Percentiles rank a stretch among this genome's conserved stretches.
Evolutionary conservation across 2,329 filamentous ascomycete genomes (phyloP).

Genomic region (Xylariomycetidae sp.): DNA sequence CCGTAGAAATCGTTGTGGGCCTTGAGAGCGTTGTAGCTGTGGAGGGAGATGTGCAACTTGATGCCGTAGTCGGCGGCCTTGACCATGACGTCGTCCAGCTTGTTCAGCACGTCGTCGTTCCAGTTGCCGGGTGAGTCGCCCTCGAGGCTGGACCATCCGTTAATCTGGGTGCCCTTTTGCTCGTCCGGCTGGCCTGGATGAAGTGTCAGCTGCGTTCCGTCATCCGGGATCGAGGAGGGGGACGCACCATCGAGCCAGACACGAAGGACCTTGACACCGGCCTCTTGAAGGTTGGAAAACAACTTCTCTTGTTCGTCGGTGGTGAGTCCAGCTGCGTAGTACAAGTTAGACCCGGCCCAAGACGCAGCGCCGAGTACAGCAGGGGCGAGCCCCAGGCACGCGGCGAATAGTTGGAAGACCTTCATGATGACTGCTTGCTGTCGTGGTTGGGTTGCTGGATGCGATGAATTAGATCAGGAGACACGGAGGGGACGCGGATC

Average conservation of each 20-base stretch:
- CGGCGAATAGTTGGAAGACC: not conserved
- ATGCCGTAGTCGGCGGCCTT: not conserved
- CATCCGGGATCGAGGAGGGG: too few relatives aligned
- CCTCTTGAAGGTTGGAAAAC: not conserved
- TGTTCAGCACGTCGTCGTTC: not conserved
- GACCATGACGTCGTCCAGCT: constrained; percentile 1
- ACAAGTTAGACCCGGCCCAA: not conserved
- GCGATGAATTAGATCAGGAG: too few relatives aligned
- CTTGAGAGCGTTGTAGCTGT: constrained; percentile 1
- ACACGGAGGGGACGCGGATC: too few relatives aligned
- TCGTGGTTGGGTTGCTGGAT: too few relatives aligned
- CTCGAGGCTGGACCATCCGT: not conserved
- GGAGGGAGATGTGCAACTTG: not conserved
- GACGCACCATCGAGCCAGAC: not conserved
- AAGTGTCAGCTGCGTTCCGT: not conserved
- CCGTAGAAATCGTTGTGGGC: constrained; percentile 1
- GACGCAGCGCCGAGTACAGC: not conserved
- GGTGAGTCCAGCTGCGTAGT: constrained; percentile 1
- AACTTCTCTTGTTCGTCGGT: not conserved
- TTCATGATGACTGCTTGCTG: too few relatives aligned
- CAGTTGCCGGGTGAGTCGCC: not conserved
- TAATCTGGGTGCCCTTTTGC: not conserved
- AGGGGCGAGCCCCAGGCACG: not conserved
- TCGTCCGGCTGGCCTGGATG: not conserved
- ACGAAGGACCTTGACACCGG: constrained; percentile 1